Conservation (phyloP, 345 rosid species). For the Capsella bursapastoris region DNA sequence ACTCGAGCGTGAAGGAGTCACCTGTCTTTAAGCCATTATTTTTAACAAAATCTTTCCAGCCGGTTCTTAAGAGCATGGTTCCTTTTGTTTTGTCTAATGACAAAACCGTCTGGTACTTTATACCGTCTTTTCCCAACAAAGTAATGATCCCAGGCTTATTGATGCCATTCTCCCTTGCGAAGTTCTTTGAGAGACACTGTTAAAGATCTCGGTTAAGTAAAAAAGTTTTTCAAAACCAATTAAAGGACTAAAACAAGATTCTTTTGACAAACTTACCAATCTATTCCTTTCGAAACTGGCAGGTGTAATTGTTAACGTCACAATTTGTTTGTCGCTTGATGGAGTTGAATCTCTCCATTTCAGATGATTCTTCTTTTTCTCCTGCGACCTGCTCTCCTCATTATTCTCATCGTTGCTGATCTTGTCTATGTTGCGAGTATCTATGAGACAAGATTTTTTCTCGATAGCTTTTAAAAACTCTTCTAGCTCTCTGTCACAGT, state of each 20-base stretch:
- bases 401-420: constrained; percentile 1
- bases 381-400: neutral
- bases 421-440: neutral
- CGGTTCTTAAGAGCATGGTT: constrained; percentile 9
- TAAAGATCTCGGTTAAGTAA: neutral
- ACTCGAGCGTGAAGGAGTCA: constrained; percentile 8
- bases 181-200: neutral
- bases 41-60: constrained; percentile 25
- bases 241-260: neutral
- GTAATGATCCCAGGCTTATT: constrained; percentile 5
- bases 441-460: constrained; percentile 3
- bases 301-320: constrained; percentile 8
- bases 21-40: constrained; percentile 23
- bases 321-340: constrained; percentile 7
- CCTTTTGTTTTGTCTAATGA: neutral
- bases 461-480: neutral
- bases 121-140: constrained; percentile 14
- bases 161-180: neutral
- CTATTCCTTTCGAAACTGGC: neutral
- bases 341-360: constrained; percentile 19
- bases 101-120: neutral
- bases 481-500: constrained; percentile 15
- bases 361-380: constrained; percentile 1
- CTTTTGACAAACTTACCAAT: constrained; percentile 12
- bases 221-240: neutral